A percentile compares a stretch with the other conserved stretches of the same genome.
Conservation (phyloP, 208 protist genomes). For the Kentomonas sorsogonicus region DNA sequence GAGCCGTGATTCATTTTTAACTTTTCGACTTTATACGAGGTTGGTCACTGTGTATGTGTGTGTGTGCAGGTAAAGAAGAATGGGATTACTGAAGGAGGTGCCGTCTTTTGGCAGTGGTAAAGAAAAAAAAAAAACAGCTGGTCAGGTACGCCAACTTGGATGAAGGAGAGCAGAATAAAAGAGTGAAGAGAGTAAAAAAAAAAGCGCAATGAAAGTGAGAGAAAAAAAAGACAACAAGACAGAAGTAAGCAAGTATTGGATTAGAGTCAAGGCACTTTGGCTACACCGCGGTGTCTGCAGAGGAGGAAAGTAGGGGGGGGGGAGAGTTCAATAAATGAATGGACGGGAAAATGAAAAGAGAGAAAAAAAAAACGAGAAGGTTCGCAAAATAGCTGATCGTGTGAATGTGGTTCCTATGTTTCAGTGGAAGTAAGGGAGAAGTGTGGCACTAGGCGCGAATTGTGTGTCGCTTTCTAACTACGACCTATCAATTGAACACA, state of each 20-base stretch:
- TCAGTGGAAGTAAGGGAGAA: too few relatives aligned
- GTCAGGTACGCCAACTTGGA: conserved; percentile 3
- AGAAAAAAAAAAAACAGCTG: conserved; percentile 4
- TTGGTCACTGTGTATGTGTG: conserved; percentile 3
- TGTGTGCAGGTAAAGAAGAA: conserved; percentile 1
- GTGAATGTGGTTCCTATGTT: too few relatives aligned
- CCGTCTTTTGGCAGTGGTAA: conserved; percentile 4
- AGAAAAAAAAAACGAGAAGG: neutral
- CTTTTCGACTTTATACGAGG: neutral
- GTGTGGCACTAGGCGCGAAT: too few relatives aligned
- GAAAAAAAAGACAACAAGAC: neutral
- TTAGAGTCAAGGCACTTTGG: neutral
- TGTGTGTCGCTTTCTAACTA: too few relatives aligned
- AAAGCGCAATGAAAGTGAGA: neutral
- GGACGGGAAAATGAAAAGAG: neutral
- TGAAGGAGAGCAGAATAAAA: conserved; percentile 9
- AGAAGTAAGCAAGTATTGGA: too few relatives aligned
- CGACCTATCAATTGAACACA: too few relatives aligned
- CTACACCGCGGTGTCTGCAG: neutral
- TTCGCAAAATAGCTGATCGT: neutral
- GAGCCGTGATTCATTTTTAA: neutral
- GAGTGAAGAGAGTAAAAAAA: neutral
- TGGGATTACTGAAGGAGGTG: too few relatives aligned
- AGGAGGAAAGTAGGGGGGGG: neutral
- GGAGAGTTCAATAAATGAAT: neutral